Conservation (phyloP, 163 green algal genomes). For the Coccomyxa subellipsoidea region DNA sequence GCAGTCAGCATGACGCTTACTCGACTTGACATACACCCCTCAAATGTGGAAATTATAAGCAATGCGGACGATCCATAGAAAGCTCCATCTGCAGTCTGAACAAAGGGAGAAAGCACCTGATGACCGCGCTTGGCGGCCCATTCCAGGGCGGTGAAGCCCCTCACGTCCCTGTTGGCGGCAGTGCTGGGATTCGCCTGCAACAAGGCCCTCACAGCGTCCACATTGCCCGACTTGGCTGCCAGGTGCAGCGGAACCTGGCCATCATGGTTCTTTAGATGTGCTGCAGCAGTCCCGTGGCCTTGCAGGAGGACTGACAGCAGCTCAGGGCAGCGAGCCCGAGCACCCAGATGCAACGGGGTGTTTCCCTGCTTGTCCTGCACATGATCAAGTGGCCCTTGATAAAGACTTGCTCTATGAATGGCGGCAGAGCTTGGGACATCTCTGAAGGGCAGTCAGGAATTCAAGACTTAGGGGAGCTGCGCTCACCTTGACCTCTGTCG, state of each 20-base stretch:
- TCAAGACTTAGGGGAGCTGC: too few relatives aligned
- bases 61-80: too few relatives aligned
- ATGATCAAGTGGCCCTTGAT: neutral
- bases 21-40: neutral
- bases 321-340: constrained; percentile 36
- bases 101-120: too few relatives aligned
- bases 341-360: constrained; percentile 66
- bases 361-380: constrained; percentile 70
- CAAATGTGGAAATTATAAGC: too few relatives aligned
- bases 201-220: constrained; percentile 16
- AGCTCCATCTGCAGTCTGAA: too few relatives aligned
- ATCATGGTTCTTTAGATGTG: constrained; percentile 33
- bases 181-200: constrained; percentile 5
- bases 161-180: constrained; percentile 16
- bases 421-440: too few relatives aligned
- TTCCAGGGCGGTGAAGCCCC: constrained; percentile 31
- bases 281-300: neutral
- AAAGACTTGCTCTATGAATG: too few relatives aligned
- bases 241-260: constrained; percentile 39
- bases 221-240: constrained; percentile 32
- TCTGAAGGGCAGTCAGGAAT: neutral
- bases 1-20: neutral
- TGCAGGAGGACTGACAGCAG: constrained; percentile 14
- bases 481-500: neutral
- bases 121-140: constrained; percentile 35